Evolutionary conservation across 768 basidiomycete species (phyloP).

Genomic region (Hydnomerulius pinastri): DNA sequence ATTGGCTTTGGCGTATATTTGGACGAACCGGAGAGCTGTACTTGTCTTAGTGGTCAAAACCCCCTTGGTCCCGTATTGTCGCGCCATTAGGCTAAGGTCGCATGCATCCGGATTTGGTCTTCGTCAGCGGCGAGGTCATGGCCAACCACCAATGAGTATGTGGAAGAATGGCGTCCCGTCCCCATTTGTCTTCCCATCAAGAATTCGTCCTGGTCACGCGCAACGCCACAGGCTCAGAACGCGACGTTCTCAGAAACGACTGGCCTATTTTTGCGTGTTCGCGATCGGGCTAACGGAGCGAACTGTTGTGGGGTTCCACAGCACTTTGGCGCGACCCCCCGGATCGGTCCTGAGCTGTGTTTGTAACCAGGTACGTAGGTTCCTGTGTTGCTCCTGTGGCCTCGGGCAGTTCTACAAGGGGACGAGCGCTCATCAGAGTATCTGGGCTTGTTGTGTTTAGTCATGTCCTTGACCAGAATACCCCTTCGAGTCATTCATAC

Average conservation of each 20-base stretch:
- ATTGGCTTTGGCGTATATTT: constrained; percentile 40
- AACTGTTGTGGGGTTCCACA: background rate
- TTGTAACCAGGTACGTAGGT: constrained; percentile 17
- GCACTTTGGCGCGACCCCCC: background rate
- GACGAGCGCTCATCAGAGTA: constrained; percentile 9
- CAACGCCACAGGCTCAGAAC: constrained; percentile 8
- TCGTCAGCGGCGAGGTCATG: constrained; percentile 17
- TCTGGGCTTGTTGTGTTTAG: constrained; percentile 12
- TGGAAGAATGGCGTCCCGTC: constrained; percentile 2
- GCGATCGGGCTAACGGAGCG: no score
- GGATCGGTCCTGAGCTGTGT: background rate
- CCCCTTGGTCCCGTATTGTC: constrained; percentile 37
- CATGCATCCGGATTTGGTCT: constrained; percentile 27
- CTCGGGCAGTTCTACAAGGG: constrained; percentile 2
- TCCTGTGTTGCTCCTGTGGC: constrained; percentile 3
- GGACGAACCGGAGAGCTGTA: constrained; percentile 38
- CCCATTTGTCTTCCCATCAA: constrained; percentile 9
- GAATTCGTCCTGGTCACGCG: constrained; percentile 13
- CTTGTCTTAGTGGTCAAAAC: constrained; percentile 38
- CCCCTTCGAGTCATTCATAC: constrained; percentile 2
- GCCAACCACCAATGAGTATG: constrained; percentile 20
- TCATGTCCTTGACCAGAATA: background rate
- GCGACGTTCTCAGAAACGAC: constrained; percentile 1
- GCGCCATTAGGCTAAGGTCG: constrained; percentile 33
- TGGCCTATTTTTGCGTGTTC: constrained; percentile 1